Conservation (phyloP, 768 basidiomycete species). For the Cyclocybe aegerita region DNA sequence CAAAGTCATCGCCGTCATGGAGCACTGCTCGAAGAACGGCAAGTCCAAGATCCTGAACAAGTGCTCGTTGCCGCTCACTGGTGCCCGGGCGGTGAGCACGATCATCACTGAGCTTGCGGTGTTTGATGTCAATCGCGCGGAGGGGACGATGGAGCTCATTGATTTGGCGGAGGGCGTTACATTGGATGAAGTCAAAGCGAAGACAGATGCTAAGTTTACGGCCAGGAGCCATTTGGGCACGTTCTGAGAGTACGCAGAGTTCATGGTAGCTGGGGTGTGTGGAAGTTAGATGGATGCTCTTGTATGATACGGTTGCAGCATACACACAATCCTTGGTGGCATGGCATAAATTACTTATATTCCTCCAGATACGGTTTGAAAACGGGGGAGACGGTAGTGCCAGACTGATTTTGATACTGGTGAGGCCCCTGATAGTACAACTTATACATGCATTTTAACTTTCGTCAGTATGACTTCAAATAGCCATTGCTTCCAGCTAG, state of each 20-base stretch:
- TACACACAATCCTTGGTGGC: neutral
- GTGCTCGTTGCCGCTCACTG: constrained; percentile 86
- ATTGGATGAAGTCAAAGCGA: constrained; percentile 79
- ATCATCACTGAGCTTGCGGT: constrained; percentile 94
- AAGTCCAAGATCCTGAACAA: constrained; percentile 83
- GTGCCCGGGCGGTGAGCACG: constrained; percentile 82
- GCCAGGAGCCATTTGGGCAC: constrained; percentile 51
- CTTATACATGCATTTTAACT: too few species aligned
- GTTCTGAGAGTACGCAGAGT: too few species aligned
- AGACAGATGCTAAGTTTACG: constrained; percentile 85
- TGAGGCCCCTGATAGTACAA: too few species aligned
- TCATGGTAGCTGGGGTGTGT: too few species aligned
- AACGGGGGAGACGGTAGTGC: too few species aligned
- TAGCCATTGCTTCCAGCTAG: constrained; percentile 16
- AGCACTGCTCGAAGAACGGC: constrained; percentile 89
- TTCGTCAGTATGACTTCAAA: too few species aligned
- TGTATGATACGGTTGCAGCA: neutral
- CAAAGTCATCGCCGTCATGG: constrained; percentile 87
- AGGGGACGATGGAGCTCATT: constrained; percentile 69
- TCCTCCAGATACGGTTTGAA: too few species aligned
- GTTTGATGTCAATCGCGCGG: constrained; percentile 81
- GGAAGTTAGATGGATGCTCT: neutral
- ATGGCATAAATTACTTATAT: neutral
- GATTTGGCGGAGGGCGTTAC: constrained; percentile 86
- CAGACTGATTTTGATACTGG: too few species aligned